Conservation (phyloP, 2,329 filamentous ascomycete species). For the Claviceps digitariae region DNA sequence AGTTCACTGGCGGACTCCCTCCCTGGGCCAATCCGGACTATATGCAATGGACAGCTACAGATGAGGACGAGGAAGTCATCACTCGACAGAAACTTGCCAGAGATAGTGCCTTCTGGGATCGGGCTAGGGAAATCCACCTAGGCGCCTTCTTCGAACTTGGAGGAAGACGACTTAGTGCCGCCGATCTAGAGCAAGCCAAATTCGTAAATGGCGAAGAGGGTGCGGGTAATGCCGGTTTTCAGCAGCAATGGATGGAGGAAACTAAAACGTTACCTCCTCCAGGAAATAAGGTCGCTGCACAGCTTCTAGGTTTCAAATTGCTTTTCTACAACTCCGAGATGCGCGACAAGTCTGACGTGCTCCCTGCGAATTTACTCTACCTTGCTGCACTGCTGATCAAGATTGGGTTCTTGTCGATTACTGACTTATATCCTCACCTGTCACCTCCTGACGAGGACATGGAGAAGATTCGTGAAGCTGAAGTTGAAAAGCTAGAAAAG, state of each 20-base stretch:
- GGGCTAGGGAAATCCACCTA: slow-evolving; percentile 62
- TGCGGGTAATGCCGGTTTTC: slow-evolving; percentile 39
- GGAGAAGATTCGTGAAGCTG: slow-evolving; percentile 55
- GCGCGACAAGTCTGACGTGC: slow-evolving; percentile 58
- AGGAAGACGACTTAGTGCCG: slow-evolving; percentile 50
- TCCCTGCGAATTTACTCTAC: slow-evolving; percentile 88
- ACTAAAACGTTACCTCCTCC: slow-evolving; percentile 72
- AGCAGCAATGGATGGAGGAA: slow-evolving; percentile 61
- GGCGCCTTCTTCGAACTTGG: slow-evolving; percentile 85
- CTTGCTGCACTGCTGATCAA: slow-evolving; percentile 88
- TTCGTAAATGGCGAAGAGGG: slow-evolving; percentile 24
- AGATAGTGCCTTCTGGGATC: slow-evolving; percentile 68
- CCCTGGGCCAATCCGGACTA: slow-evolving; percentile 71
- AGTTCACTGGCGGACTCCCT: slow-evolving; percentile 54
- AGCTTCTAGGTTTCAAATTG: slow-evolving; percentile 92
- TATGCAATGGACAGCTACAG: slow-evolving; percentile 45
- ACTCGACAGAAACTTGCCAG: slow-evolving; percentile 45
- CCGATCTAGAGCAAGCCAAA: slow-evolving; percentile 34
- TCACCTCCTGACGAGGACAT: slow-evolving; percentile 77
- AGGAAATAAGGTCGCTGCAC: slow-evolving; percentile 84
- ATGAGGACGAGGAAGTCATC: slow-evolving; percentile 53
- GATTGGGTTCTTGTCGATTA: slow-evolving; percentile 87
- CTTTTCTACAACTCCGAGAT: slow-evolving; percentile 81
- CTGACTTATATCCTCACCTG: slow-evolving; percentile 83
- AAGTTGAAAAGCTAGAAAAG: slow-evolving; percentile 64